Evolutionary conservation across 2,329 filamentous ascomycete genomes (phyloP), one percentile per base, ranked within the genome.

Genomic region (Microdochium paspali): DNA sequence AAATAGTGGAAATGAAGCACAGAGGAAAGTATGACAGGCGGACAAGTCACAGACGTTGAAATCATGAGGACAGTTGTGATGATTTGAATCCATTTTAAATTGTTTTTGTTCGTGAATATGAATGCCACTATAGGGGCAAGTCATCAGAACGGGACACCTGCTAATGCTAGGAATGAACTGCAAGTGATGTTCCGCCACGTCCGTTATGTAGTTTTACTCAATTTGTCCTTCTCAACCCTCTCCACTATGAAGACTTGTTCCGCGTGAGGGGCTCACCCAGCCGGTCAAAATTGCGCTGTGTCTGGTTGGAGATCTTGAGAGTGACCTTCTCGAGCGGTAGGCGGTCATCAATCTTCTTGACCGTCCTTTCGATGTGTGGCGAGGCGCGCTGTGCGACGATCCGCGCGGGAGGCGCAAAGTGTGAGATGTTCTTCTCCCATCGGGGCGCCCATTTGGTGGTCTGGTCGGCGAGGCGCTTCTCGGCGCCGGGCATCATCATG

Each of bases 391-490:
- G 71, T 35, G 75, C 67, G 45, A 70, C 64, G 20, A 65, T 63
- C 60, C 73, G 68, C 24, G 70, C 68, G 15, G 71, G 70, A n/a
- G 66, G 62, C 9, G 66, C 63, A 59, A 80, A 73, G 65, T 72
- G 74, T 52, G 65, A 71, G 58, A 80, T 71, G 62, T 77, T 79
- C 46, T 70, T 67, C 62, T 80, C 76, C 77, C 77, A 81, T 48
- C 74, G 71, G 18, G 76, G 76, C 3, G 77, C 77, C 77, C 77
- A 80, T 56, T 73, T 72, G 49, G 68, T 66, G 3, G 77, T 80
- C 61, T 79, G 75, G 23, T 64, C 63, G 47, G 74, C 70, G 30
- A 80, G 59, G 40, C 70, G 70, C 60, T 79, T 74, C 53, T 78
- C 72, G 49, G 74, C 74, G 30, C 76, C 74, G 24, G 77, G 77